Conservation (phyloP, 208 protist species). For the Herpetomonas tarakana region DNA sequence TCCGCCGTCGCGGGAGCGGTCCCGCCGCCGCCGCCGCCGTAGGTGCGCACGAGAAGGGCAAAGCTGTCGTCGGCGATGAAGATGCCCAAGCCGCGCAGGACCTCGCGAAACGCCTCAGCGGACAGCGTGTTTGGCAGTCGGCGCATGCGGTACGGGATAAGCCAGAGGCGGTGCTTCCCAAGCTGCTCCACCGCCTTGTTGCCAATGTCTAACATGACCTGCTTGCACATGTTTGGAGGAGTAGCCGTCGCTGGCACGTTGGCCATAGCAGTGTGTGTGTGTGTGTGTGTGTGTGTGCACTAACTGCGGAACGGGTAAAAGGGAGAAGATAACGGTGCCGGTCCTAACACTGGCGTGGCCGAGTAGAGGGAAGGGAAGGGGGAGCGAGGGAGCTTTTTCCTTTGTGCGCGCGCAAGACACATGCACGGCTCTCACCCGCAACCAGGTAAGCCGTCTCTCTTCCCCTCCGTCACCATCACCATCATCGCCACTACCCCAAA, state of each 20-base stretch:
- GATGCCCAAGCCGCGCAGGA: slow-evolving; percentile 53
- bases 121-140: slow-evolving; percentile 18
- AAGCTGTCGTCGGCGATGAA: slow-evolving; percentile 68
- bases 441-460: too few species aligned
- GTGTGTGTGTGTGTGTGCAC: neutral
- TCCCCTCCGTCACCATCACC: too few species aligned
- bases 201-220: slow-evolving; percentile 30
- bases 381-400: too few species aligned
- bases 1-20: neutral
- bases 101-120: slow-evolving; percentile 43
- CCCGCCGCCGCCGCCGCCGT: slow-evolving; percentile 9
- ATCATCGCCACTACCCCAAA: too few species aligned
- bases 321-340: too few species aligned
- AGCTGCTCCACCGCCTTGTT: slow-evolving; percentile 62
- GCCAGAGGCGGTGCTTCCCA: slow-evolving; percentile 66
- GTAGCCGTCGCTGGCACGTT: slow-evolving; percentile 9
- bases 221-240: slow-evolving; percentile 17
- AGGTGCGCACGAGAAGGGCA: slow-evolving; percentile 24
- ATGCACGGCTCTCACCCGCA: too few species aligned
- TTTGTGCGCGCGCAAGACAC: too few species aligned
- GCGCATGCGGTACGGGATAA: slow-evolving; percentile 39
- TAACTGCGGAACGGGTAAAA: neutral
- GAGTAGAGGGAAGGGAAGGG: too few species aligned
- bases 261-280: neutral
- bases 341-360: too few species aligned